A percentile compares a stretch with the other conserved stretches of the same genome.
Evolutionary conservation across 2,329 filamentous ascomycete genomes (phyloP).

Genomic region (Colletotrichum brevisporum): DNA sequence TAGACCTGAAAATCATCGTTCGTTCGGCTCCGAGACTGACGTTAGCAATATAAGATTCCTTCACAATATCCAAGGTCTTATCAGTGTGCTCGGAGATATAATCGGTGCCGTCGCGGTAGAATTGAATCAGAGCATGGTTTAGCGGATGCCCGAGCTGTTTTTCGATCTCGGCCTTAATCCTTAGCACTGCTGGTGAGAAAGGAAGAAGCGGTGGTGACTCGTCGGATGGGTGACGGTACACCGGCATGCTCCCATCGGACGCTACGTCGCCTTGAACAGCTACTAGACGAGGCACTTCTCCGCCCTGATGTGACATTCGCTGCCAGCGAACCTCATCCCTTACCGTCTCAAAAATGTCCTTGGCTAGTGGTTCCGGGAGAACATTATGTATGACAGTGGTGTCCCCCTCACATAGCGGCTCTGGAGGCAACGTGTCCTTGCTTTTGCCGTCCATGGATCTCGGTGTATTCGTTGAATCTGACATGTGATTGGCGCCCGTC

Average conservation of each 20-base stretch:
- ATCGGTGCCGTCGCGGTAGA: constrained; percentile 90
- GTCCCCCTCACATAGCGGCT: constrained; percentile 81
- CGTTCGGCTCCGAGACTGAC: constrained; percentile 93
- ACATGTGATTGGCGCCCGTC: constrained; percentile 12
- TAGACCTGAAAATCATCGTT: constrained; percentile 90
- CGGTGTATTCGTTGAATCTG: background rate
- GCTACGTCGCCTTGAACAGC: constrained; percentile 85
- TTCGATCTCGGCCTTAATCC: constrained; percentile 79
- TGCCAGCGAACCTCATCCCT: constrained; percentile 87
- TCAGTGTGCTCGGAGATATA: constrained; percentile 98
- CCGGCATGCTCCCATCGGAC: constrained; percentile 80
- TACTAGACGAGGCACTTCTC: constrained; percentile 91
- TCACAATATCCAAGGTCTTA: constrained; percentile 92
- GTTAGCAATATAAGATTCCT: constrained; percentile 88
- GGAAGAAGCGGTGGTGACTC: constrained; percentile 83
- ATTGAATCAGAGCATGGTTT: constrained; percentile 94
- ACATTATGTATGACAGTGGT: constrained; percentile 81
- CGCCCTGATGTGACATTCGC: constrained; percentile 91
- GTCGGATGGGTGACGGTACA: constrained; percentile 96
- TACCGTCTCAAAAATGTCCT: constrained; percentile 77
- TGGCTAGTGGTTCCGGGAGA: constrained; percentile 69
- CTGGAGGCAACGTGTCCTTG: background rate
- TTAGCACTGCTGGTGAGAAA: constrained; percentile 81
- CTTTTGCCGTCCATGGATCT: background rate
- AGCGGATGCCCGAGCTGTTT: constrained; percentile 81